A percentile compares a stretch with the other conserved stretches of the same genome.
Evolutionary conservation across 371 early-diverging fungal genomes (phyloP).

Genomic region (Caulochytrium protostelioides): DNA sequence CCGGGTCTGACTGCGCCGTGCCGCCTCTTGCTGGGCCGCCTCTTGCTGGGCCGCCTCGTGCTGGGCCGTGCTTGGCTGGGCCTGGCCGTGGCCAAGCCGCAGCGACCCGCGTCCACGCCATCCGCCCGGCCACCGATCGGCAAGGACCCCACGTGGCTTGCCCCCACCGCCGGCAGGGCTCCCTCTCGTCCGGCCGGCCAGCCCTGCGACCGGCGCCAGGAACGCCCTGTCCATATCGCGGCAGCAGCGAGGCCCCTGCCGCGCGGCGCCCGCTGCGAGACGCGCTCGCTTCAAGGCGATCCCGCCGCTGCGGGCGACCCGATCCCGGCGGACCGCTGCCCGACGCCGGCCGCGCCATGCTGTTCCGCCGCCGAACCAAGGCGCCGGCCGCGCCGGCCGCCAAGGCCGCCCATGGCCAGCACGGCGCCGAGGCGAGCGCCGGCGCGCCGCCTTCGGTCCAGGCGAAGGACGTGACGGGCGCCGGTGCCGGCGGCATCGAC

Average conservation of each 20-base stretch:
- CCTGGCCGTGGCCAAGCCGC: neutral
- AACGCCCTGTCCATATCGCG: neutral
- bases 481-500: neutral
- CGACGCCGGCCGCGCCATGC: neutral
- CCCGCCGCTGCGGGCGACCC: neutral
- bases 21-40: no score
- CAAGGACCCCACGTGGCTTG: neutral
- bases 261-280: neutral
- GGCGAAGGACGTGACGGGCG: neutral
- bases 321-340: neutral
- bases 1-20: no score
- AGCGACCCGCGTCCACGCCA: no score
- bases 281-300: neutral
- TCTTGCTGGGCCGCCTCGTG: slow-evolving; percentile 6
- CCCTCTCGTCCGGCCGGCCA: neutral
- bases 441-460: neutral
- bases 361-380: no score
- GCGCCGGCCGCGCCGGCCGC: neutral
- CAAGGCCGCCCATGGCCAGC: neutral
- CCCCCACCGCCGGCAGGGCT: neutral
- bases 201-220: neutral
- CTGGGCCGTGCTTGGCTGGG: slow-evolving; percentile 2
- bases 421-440: neutral
- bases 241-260: neutral
- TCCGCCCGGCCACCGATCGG: neutral